Evolutionary conservation across 2,329 filamentous ascomycete species (phyloP).

Genomic region (Apiospora pterosperma): DNA sequence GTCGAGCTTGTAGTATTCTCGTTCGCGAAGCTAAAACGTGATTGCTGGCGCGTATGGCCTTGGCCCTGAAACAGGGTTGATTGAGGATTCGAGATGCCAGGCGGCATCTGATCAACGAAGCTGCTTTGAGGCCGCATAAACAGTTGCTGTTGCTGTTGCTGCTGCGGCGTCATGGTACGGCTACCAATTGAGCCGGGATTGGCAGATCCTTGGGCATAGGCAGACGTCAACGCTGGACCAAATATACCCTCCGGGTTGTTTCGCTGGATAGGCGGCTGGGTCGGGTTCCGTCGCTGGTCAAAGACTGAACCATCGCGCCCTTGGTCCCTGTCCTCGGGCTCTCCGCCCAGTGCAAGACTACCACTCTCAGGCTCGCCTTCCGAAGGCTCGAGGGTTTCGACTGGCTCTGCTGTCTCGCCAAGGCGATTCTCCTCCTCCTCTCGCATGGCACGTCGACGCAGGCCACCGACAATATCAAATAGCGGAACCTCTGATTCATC

Average conservation of each 20-base stretch:
- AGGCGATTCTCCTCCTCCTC: constrained; percentile 63
- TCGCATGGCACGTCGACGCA: constrained; percentile 73
- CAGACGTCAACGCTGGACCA: constrained; percentile 47
- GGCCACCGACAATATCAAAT: constrained; percentile 79
- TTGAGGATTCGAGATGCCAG: constrained; percentile 48
- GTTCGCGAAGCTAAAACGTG: constrained; percentile 83
- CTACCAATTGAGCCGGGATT: constrained; percentile 59
- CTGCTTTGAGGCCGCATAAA: constrained; percentile 62
- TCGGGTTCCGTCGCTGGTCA: constrained; percentile 60
- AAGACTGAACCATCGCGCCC: constrained; percentile 47
- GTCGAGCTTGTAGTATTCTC: constrained; percentile 62
- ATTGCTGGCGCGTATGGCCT: constrained; percentile 78
- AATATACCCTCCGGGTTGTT: constrained; percentile 51
- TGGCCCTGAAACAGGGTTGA: constrained; percentile 53
- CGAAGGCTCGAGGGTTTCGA: constrained; percentile 37
- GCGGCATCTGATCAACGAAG: constrained; percentile 59
- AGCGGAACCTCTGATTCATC: constrained; percentile 61
- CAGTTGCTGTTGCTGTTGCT: constrained; percentile 67
- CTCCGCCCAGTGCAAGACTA: constrained; percentile 85
- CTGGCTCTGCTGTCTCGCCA: constrained; percentile 45
- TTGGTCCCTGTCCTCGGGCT: constrained; percentile 77
- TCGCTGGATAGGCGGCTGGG: constrained; percentile 76
- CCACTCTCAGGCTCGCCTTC: constrained; percentile 79
- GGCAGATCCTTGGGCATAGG: constrained; percentile 45
- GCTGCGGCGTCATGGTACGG: constrained; percentile 73